Percentiles rank a stretch among this genome's conserved stretches.
Conservation (phyloP, 148 eudicot genomes). For the Fagopyrum esculentum region DNA sequence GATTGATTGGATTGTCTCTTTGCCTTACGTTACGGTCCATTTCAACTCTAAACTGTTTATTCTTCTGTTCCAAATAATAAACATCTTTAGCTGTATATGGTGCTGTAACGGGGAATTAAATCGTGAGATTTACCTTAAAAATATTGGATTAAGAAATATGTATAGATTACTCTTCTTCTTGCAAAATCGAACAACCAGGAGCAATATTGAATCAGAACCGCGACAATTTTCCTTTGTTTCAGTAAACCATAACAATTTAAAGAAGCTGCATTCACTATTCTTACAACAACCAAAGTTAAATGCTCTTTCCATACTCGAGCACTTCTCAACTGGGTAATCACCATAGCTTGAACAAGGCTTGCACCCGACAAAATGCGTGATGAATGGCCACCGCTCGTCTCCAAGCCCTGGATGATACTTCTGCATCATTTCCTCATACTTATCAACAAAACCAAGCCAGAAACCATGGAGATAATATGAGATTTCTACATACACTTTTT, state of each 20-base stretch:
- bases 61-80: too few relatives aligned
- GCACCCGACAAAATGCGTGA: constrained; percentile 85
- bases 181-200: background rate
- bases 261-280: background rate
- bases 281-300: constrained; percentile 36
- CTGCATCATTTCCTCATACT: constrained; percentile 69
- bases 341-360: constrained; percentile 90
- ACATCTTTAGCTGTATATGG: too few relatives aligned
- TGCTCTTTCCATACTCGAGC: constrained; percentile 92
- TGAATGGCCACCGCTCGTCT: constrained; percentile 90
- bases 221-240: background rate
- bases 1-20: background rate
- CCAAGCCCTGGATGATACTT: constrained; percentile 78
- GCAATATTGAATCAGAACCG: too few relatives aligned
- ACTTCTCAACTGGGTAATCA: constrained; percentile 75
- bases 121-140: too few relatives aligned
- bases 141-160: background rate
- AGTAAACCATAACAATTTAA: background rate
- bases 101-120: too few relatives aligned
- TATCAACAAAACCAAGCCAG: constrained; percentile 82
- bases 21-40: background rate
- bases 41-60: too few relatives aligned
- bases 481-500: constrained; percentile 47
- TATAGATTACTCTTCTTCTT: background rate
- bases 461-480: constrained; percentile 76